Conservation (phyloP, 257 asterid genomes). For the Parsonsia alboflavescens region DNA sequence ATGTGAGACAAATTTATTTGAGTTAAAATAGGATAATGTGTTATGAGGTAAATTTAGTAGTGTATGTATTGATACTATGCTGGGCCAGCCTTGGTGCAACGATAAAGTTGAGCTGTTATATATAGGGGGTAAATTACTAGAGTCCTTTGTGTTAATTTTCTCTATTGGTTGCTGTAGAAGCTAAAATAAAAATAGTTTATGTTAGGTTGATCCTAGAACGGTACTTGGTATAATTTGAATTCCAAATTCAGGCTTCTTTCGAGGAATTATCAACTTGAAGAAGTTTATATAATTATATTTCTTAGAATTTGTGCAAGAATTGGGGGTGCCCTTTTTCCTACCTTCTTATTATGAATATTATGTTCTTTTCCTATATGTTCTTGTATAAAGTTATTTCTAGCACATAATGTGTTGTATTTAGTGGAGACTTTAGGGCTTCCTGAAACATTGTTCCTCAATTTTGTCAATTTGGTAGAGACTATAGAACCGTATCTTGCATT, state of each 20-base stretch:
- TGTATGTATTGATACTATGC: background rate
- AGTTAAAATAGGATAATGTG: background rate
- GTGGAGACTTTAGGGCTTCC: background rate
- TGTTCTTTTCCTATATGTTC: too few relatives aligned
- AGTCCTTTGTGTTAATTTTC: background rate
- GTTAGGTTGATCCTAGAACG: background rate
- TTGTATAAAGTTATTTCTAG: background rate
- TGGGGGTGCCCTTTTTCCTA: background rate
- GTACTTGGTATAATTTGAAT: background rate
- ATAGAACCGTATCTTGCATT: background rate
- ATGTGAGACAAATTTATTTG: too few relatives aligned
- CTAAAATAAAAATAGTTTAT: background rate
- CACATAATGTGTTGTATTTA: background rate
- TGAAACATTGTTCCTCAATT: background rate
- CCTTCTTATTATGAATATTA: background rate
- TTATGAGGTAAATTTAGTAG: background rate
- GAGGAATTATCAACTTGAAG: background rate
- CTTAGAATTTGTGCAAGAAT: background rate
- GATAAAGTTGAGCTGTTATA: background rate
- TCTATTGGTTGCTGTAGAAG: background rate
- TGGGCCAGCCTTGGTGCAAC: too few relatives aligned
- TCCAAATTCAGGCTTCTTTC: background rate
- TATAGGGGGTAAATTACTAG: too few relatives aligned
- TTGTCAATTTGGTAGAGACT: background rate
- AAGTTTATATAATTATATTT: background rate